Conservation (phyloP, 2,329 filamentous ascomycete genomes). For the Nigrograna mackinnonii region DNA sequence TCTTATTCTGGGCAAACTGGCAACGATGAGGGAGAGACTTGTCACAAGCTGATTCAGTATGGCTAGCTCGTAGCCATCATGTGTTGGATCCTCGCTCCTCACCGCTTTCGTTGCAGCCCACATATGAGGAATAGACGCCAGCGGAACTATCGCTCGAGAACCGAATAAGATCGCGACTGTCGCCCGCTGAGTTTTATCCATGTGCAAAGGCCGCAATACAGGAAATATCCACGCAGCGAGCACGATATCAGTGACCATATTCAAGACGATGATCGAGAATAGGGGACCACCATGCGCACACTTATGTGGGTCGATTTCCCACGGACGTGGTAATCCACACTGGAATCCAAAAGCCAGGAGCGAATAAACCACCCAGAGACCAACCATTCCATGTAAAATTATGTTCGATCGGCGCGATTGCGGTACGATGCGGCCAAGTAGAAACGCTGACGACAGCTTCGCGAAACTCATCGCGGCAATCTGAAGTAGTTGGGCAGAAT, state of each 20-base stretch:
- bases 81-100: conserved; percentile 11
- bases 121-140: conserved; percentile 14
- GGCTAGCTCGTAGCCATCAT: conserved; percentile 16
- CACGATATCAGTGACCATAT: conserved; percentile 24
- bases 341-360: conserved; percentile 15
- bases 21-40: conserved; percentile 19
- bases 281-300: conserved; percentile 16
- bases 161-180: conserved; percentile 17
- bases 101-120: conserved; percentile 14
- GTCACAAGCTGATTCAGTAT: conserved; percentile 20
- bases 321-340: conserved; percentile 15
- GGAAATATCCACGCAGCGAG: conserved; percentile 28
- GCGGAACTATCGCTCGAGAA: conserved; percentile 14
- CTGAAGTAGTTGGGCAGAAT: conserved; percentile 13
- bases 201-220: conserved; percentile 18
- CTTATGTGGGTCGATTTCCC: conserved; percentile 6
- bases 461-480: conserved; percentile 17
- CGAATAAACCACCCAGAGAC: conserved; percentile 13
- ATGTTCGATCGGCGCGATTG: too few relatives aligned
- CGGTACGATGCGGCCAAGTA: conserved; percentile 20
- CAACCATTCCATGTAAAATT: conserved; percentile 12
- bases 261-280: conserved; percentile 19
- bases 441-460: conserved; percentile 20
- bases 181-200: conserved; percentile 11
- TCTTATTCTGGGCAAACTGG: conserved; percentile 20